These are phyloP conservation scores for Zasmidium cellare DNA, from an alignment of 2,329 filamentous ascomycete genomes.

Conservation along the genomic window DNA sequence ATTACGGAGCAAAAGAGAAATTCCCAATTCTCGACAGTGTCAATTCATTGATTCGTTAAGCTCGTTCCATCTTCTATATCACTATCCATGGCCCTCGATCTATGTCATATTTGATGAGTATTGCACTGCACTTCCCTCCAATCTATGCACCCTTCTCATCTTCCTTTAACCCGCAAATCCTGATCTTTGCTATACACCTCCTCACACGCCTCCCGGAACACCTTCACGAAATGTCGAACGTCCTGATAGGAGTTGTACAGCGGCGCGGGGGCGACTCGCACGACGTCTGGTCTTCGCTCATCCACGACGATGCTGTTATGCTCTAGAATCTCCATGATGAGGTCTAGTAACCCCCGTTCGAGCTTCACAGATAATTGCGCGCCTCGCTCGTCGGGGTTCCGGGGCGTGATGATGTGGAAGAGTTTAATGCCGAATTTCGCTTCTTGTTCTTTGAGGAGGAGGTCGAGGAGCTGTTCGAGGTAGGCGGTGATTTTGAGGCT, in stretches of 20 bases:
- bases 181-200: conserved; percentile 14
- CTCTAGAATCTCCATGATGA: conserved; percentile 63
- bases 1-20: too few relatives aligned
- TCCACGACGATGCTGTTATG: conserved; percentile 73
- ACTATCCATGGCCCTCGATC: too few relatives aligned
- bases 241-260: conserved; percentile 81
- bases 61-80: too few relatives aligned
- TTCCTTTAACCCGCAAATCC: not conserved
- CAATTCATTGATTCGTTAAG: too few relatives aligned
- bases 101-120: too few relatives aligned
- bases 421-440: conserved; percentile 9
- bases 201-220: conserved; percentile 53
- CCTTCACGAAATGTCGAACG: conserved; percentile 60
- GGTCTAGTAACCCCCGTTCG: conserved; percentile 67
- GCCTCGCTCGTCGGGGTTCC: conserved; percentile 66
- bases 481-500: conserved; percentile 74
- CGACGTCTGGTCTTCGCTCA: conserved; percentile 81
- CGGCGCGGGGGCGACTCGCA: conserved; percentile 79
- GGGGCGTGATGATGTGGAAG: conserved; percentile 67
- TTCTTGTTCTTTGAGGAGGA: conserved; percentile 17
- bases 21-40: too few relatives aligned
- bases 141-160: not conserved
- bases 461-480: conserved; percentile 64
- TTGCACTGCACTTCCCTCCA: too few relatives aligned
- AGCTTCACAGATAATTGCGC: conserved; percentile 78